Conservation (phyloP, 83 land plant species). For the Thuja plicata region DNA sequence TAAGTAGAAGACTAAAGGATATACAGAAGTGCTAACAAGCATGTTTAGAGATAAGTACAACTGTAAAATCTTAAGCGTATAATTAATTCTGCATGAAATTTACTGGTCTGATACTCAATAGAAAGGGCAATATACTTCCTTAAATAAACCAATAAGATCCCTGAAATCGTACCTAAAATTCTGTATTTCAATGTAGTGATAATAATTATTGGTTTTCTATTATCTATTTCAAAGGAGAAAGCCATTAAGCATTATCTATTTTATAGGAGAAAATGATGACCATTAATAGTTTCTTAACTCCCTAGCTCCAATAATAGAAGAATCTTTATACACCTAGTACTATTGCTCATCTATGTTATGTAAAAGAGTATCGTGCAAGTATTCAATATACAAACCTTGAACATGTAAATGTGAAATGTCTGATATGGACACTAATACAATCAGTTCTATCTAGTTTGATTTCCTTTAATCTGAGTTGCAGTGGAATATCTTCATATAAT, state of each 20-base stretch:
- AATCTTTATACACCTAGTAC: background rate
- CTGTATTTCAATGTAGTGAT: background rate
- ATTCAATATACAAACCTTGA: background rate
- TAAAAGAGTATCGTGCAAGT: background rate
- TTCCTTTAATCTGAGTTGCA: background rate
- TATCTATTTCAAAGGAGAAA: background rate
- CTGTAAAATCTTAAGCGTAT: background rate
- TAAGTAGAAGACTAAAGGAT: background rate
- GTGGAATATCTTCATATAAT: background rate
- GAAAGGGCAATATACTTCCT: background rate
- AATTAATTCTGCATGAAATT: background rate
- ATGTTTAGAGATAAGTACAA: too few relatives aligned
- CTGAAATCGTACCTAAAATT: background rate
- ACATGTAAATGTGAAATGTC: background rate
- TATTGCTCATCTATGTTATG: background rate
- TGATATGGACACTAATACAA: background rate
- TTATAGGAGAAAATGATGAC: background rate
- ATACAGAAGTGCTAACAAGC: background rate
- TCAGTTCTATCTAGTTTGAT: background rate
- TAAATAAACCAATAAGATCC: background rate
- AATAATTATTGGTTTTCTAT: background rate
- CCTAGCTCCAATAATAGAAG: background rate
- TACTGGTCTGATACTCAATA: background rate
- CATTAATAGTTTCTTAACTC: background rate
- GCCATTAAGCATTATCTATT: background rate